These are phyloP conservation scores for Phytophthora palmivora DNA, from an alignment of 352 stramenopile genomes.

Conservation along the genomic window DNA sequence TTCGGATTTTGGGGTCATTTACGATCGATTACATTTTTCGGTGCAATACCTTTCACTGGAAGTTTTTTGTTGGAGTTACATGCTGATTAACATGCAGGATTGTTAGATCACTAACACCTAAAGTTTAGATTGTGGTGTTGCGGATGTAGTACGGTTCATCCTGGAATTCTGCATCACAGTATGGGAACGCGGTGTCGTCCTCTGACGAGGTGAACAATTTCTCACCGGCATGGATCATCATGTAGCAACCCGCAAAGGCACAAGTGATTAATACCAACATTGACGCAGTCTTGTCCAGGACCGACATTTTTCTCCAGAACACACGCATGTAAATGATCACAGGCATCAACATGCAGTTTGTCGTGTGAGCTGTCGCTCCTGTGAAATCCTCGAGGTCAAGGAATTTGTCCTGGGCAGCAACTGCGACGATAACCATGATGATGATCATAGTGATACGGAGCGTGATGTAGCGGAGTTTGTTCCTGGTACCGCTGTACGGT, in stretches of 20 bases:
- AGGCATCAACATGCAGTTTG: slow-evolving; percentile 61
- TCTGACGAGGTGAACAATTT: slow-evolving; percentile 36
- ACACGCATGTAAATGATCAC: slow-evolving; percentile 57
- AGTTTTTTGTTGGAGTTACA: no score
- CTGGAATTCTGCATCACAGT: slow-evolving; percentile 23
- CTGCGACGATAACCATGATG: slow-evolving; percentile 20
- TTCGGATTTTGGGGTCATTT: no score
- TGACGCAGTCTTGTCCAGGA: slow-evolving; percentile 50
- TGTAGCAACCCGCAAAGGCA: slow-evolving; percentile 48
- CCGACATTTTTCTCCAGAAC: slow-evolving; percentile 44
- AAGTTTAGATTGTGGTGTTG: slow-evolving; percentile 22
- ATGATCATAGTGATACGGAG: slow-evolving; percentile 21
- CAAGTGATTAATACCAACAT: slow-evolving; percentile 53
- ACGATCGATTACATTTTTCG: no score
- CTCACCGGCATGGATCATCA: slow-evolving; percentile 54
- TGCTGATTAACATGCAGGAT: no score
- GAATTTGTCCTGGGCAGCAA: slow-evolving; percentile 24
- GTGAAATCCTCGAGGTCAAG: slow-evolving; percentile 44
- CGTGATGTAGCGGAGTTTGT: slow-evolving; percentile 44
- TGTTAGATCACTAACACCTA: no score
- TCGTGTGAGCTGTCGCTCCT: slow-evolving; percentile 48
- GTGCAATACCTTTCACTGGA: no score
- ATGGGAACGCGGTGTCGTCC: slow-evolving; percentile 23
- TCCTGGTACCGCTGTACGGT: slow-evolving; percentile 45
- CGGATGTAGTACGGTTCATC: slow-evolving; percentile 30